Conservation (phyloP, 1,139 yeast species). For the Protomyces inundatus region DNA sequence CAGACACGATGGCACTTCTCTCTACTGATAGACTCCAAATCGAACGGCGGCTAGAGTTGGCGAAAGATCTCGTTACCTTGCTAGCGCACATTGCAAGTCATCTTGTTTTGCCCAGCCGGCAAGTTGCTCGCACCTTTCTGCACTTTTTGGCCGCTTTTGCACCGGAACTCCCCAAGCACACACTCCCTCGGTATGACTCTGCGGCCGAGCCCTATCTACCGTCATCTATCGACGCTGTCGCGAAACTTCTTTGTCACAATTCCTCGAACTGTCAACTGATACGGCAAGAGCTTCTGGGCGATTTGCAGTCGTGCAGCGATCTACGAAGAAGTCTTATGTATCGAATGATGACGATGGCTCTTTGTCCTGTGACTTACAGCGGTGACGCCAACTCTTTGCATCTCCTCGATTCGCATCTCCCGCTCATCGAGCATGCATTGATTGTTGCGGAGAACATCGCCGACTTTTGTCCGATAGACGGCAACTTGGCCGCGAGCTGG, state of each 20-base stretch:
- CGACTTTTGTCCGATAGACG: background rate
- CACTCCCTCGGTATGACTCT: background rate
- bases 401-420: background rate
- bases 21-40: background rate
- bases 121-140: background rate
- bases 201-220: constrained; percentile 7
- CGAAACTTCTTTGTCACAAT: constrained; percentile 11
- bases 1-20: background rate
- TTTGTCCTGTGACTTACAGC: background rate
- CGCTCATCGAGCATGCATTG: constrained; percentile 8
- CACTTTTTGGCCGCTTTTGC: constrained; percentile 1
- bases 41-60: background rate
- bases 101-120: background rate
- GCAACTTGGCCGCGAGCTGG: background rate
- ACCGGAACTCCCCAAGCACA: background rate
- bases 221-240: constrained; percentile 18
- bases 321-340: background rate
- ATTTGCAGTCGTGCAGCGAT: background rate
- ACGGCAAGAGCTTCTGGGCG: background rate
- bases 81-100: background rate
- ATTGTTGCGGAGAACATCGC: constrained; percentile 12
- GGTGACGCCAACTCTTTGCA: background rate
- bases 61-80: constrained; percentile 8
- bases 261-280: constrained; percentile 8
- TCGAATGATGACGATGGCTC: constrained; percentile 1